Conservation (phyloP, 768 basidiomycete species). For the Mycena galericulata region DNA sequence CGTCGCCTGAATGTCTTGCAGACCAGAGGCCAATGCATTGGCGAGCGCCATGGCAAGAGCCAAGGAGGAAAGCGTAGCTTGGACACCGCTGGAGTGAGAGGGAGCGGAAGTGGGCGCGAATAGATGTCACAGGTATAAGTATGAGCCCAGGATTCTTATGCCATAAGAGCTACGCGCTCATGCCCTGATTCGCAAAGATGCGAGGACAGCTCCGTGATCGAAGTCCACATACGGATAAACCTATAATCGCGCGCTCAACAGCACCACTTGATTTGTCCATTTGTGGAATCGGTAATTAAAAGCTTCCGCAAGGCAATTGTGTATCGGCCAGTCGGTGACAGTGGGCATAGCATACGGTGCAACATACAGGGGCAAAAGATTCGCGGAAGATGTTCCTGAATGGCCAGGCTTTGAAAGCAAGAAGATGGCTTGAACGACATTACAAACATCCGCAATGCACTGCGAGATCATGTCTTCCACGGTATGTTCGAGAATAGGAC, state of each 20-base stretch:
- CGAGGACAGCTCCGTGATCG: conserved; percentile 7
- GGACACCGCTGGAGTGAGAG: conserved; percentile 21
- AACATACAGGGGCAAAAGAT: neutral
- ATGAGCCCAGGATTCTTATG: conserved; percentile 13
- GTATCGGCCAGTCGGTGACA: conserved; percentile 15
- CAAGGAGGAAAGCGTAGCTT: conserved; percentile 12
- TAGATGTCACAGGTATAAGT: conserved; percentile 17
- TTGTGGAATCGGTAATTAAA: conserved; percentile 18
- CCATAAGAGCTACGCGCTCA: conserved; percentile 19
- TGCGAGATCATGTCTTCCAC: neutral
- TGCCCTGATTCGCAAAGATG: conserved; percentile 26
- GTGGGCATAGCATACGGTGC: neutral
- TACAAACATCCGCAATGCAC: conserved; percentile 16
- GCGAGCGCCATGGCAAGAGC: conserved; percentile 26
- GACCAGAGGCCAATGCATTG: conserved; percentile 37
- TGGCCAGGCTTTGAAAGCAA: neutral
- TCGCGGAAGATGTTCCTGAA: neutral
- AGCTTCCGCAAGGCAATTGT: conserved; percentile 2
- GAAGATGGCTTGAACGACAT: neutral
- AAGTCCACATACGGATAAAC: neutral
- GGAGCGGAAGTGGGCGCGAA: conserved; percentile 27
- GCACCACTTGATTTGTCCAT: neutral
- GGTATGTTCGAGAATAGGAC: conserved; percentile 16
- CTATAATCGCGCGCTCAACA: conserved; percentile 8
- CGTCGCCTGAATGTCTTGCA: conserved; percentile 53